phyloP scores from a whole-genome alignment of 495 filamentous ascomycete genomes.

The Daldinia concentrica region DNA sequence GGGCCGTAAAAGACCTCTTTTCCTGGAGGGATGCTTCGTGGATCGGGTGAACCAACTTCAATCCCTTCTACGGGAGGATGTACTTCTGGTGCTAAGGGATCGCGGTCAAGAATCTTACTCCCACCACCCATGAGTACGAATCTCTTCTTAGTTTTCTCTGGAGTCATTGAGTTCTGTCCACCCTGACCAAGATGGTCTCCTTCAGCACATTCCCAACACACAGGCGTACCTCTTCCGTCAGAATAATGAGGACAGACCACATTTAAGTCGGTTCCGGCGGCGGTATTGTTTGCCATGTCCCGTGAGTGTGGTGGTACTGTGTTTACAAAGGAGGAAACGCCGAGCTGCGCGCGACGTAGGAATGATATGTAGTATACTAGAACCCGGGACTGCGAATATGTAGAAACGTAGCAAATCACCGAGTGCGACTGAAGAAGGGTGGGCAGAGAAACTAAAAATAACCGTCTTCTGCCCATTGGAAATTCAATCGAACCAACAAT shows the following conservation, averaged over 20 bases:
- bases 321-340: neutral
- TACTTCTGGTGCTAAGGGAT: constrained; percentile 26
- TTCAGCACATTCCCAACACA: constrained; percentile 42
- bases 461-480: neutral
- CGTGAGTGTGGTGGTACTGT: neutral
- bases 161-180: neutral
- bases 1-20: constrained; percentile 23
- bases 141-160: neutral
- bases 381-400: neutral
- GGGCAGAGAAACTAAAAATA: neutral
- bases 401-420: neutral
- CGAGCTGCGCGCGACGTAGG: neutral
- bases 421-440: neutral
- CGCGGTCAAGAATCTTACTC: neutral
- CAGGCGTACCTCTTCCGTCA: constrained; percentile 18
- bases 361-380: neutral
- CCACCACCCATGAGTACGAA: neutral
- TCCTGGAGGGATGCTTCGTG: constrained; percentile 22
- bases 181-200: constrained; percentile 9
- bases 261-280: neutral
- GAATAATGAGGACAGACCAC: constrained; percentile 8
- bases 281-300: neutral
- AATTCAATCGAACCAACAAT: neutral
- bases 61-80: constrained; percentile 29
- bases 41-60: constrained; percentile 22